These are phyloP conservation scores for Podosphaera xanthii DNA, from an alignment of 2,329 filamentous ascomycete species.

Conservation along the genomic window DNA sequence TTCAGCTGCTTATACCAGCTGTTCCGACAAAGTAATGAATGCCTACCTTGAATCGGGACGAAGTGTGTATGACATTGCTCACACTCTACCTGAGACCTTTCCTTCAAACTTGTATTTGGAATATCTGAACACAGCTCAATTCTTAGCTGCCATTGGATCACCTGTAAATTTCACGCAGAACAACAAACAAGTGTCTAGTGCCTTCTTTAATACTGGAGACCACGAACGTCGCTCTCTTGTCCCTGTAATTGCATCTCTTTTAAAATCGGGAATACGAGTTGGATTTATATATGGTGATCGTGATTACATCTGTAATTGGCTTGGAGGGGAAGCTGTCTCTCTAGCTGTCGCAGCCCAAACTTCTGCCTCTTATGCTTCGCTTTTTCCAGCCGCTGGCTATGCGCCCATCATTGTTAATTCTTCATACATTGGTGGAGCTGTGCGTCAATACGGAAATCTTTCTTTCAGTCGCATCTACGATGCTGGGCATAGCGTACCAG, in stretches of 20 bases:
- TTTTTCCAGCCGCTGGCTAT: slow-evolving; percentile 47
- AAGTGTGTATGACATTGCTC: slow-evolving; percentile 18
- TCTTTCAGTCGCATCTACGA: slow-evolving; percentile 45
- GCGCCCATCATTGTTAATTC: slow-evolving; percentile 46
- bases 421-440: slow-evolving; percentile 45
- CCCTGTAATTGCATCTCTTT: slow-evolving; percentile 32
- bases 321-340: slow-evolving; percentile 54
- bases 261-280: slow-evolving; percentile 40
- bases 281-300: slow-evolving; percentile 47
- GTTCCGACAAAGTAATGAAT: slow-evolving; percentile 16
- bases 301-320: slow-evolving; percentile 43
- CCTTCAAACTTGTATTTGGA: slow-evolving; percentile 36
- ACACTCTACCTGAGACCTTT: slow-evolving; percentile 29
- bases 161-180: slow-evolving; percentile 34
- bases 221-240: slow-evolving; percentile 40
- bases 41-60: slow-evolving; percentile 16
- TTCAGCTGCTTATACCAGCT: slow-evolving; percentile 15
- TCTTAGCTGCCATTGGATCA: slow-evolving; percentile 37
- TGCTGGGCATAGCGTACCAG: slow-evolving; percentile 38
- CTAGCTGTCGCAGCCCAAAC: slow-evolving; percentile 32
- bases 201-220: slow-evolving; percentile 31
- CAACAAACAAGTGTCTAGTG: slow-evolving; percentile 23
- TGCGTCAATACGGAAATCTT: slow-evolving; percentile 55
- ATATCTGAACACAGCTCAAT: slow-evolving; percentile 39
- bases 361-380: slow-evolving; percentile 23